Evolutionary conservation across 176 grass and related monocot species (phyloP), one percentile per base, ranked within the genome.

Genomic region (Tillandsia fasciculata): DNA sequence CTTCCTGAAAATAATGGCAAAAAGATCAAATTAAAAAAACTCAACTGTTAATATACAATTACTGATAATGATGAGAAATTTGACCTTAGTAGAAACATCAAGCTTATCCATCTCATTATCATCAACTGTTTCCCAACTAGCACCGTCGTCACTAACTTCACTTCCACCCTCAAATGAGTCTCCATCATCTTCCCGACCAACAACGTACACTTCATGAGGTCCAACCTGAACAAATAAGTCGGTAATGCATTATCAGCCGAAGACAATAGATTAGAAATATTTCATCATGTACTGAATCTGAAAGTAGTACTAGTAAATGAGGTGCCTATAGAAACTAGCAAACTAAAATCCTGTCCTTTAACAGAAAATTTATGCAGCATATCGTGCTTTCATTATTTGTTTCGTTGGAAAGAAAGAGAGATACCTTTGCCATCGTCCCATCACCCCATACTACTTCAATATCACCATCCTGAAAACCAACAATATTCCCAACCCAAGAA

Each of bases 61-160:
- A 10, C 77, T 63, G 22, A 53, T 8, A 63, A 56, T 53, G 66
- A 52, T 8, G 1, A 63, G 17, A 84, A 58, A 14, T 77, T 74
- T 81, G 70, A 96, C 92, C 83, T 87, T 86, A 59, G 70, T 74
- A 74, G 86, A 67, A 66, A 65, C 73, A 78, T 87, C 79, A 79
- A 81, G 76, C 48, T 42, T 42, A 42, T 87, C 77, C 77, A 87
- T 85, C 77, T 93, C 89, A 70, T 87, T 85, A 57, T 93, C 94
- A 82, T 93, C 87, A 76, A 90, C 80, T 72, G 94, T 99, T 86
- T 93, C 94, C 94, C 94, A 99, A 79, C 89, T 99, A 81, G 84
- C 90, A 68, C 78, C 89, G 49, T 87, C 86, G 50, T 59, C 56
- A 61, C 56, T 61, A 61, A 72, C 78, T 2, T 75, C 84, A 58